phyloP scores from a whole-genome alignment of 495 filamentous ascomycete species.

The Penicillium subrubescens region DNA sequence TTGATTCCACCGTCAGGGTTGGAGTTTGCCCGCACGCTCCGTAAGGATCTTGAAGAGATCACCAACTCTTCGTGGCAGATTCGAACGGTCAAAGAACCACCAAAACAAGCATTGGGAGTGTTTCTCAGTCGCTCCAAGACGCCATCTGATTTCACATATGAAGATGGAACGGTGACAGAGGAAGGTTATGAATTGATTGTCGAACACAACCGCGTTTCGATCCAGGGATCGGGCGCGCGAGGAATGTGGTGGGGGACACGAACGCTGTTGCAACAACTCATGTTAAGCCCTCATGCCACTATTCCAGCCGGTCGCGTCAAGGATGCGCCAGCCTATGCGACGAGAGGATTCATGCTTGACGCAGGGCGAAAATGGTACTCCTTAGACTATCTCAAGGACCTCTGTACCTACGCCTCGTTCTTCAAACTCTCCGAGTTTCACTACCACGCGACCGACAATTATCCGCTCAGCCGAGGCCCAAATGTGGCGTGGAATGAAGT shows the following conservation, averaged over 20 bases:
- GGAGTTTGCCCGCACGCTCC: slow-evolving; percentile 52
- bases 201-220: slow-evolving; percentile 28
- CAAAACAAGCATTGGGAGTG: slow-evolving; percentile 32
- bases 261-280: slow-evolving; percentile 51
- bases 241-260: slow-evolving; percentile 61
- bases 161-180: slow-evolving; percentile 46
- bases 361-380: slow-evolving; percentile 61
- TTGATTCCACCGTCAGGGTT: slow-evolving; percentile 53
- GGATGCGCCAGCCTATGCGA: slow-evolving; percentile 52
- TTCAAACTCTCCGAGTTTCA: slow-evolving; percentile 62
- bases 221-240: slow-evolving; percentile 50
- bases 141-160: slow-evolving; percentile 39
- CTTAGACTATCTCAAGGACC: slow-evolving; percentile 52
- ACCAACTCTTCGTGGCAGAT: slow-evolving; percentile 35
- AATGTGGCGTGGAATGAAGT: slow-evolving; percentile 54
- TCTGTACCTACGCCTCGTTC: slow-evolving; percentile 58
- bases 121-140: slow-evolving; percentile 29
- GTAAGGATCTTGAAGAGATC: slow-evolving; percentile 44
- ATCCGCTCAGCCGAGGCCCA: slow-evolving; percentile 54
- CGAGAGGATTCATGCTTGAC: slow-evolving; percentile 56
- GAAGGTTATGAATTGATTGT: slow-evolving; percentile 52
- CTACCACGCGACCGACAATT: slow-evolving; percentile 60
- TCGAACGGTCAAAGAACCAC: slow-evolving; percentile 23
- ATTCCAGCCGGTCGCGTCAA: slow-evolving; percentile 34
- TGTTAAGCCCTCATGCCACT: slow-evolving; percentile 29